Evolutionary conservation across 129 eudicot genomes (phyloP), one percentile per base, ranked within the genome.

Genomic region (Silybum marianum): DNA sequence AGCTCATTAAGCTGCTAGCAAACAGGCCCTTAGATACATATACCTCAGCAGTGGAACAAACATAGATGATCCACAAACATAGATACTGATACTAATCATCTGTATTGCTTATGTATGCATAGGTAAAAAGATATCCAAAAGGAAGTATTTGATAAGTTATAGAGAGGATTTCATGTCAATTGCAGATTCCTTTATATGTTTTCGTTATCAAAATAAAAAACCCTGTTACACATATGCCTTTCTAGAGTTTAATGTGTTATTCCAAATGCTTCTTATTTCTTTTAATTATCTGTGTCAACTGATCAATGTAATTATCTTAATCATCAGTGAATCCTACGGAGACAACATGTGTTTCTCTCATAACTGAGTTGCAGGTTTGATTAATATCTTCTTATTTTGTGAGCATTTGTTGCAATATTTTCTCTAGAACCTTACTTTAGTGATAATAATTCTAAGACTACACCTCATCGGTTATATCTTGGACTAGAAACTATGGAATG

Each of bases 401-500:
- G 38, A 78, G 36, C 65, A 66, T 66, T 39, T 78, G 3, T 66
- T 21, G 51, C 81, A 77, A 13, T 65, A 24, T 38, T 67, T 66
- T 78, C 38, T 42, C 28, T 36, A 51, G 60, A 80, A 80, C 72
- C 71, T 22, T 70, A 13, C 24, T 71, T 19, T 58, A 36, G 3
- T 21, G 18, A 34, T 54, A 70, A 48, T 42, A 39, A n/a, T 48
- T 30, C 10, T 69, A 46, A 8, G 30, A 46, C 9, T 28, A 25
- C 73, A 78, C n/a, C n/a, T 32, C 58, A 67, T 19, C 12, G 42
- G 12, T 23, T 70, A 19, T 71, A 36, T 63, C 21, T 70, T 39
- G 26, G 67, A 83, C n/a, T 69, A 89, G 94, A 78, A 84, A 85
- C 90, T 92, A 78, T 90, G 92, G 97, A 89, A 92, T 84, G 97